phyloP scores from a whole-genome alignment of 768 basidiomycete species.

The Amanita brunnescens region DNA sequence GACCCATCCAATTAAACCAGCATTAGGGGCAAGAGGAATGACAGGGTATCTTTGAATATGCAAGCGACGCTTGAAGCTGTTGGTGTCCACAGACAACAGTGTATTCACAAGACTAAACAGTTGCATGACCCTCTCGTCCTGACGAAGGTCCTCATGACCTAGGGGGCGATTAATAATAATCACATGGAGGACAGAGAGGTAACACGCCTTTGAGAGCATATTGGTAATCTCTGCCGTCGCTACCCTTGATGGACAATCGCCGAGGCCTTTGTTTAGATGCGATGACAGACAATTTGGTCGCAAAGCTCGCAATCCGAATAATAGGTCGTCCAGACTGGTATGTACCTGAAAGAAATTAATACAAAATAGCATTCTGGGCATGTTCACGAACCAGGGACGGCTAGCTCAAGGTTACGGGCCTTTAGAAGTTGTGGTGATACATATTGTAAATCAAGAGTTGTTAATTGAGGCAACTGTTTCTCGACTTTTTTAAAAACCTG shows the following conservation, averaged over 20 bases:
- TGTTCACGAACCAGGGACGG: conserved; percentile 71
- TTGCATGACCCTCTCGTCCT: conserved; percentile 99
- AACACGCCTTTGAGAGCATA: conserved; percentile 78
- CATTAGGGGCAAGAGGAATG: conserved; percentile 92
- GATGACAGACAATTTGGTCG: conserved; percentile 87
- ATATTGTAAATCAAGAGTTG: conserved; percentile 90
- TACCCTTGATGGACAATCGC: conserved; percentile 77
- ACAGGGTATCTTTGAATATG: conserved; percentile 91
- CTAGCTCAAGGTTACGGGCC: conserved; percentile 83
- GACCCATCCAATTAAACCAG: conserved; percentile 92
- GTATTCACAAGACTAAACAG: conserved; percentile 96
- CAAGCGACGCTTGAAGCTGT: conserved; percentile 92
- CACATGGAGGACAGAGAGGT: not conserved
- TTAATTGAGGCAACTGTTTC: conserved; percentile 84
- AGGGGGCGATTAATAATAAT: conserved; percentile 3
- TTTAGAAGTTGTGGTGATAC: conserved; percentile 90
- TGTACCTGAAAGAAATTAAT: conserved; percentile 46
- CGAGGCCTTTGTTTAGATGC: conserved; percentile 96
- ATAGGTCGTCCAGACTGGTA: conserved; percentile 85
- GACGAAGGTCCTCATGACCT: conserved; percentile 98
- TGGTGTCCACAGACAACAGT: conserved; percentile 82
- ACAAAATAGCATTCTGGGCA: not conserved
- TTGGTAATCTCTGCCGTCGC: conserved; percentile 89
- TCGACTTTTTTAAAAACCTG: conserved; percentile 96
- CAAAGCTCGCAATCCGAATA: conserved; percentile 76